These are phyloP conservation scores for Pyrenophora graminea DNA, from an alignment of 2,329 filamentous ascomycete species.

Conservation along the genomic window DNA sequence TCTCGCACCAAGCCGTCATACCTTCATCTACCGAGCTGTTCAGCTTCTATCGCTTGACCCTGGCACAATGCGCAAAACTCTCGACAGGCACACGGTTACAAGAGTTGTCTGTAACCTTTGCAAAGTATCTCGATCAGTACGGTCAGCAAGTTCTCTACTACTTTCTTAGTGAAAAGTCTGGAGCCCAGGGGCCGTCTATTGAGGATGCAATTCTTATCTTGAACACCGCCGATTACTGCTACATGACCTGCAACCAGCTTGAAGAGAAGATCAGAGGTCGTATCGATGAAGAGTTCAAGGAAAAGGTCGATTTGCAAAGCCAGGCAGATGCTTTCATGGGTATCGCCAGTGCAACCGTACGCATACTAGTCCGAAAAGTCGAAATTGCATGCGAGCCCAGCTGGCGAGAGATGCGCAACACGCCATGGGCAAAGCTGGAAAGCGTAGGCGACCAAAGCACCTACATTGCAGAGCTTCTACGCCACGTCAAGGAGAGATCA, in stretches of 20 bases:
- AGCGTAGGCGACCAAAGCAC: constrained; percentile 90
- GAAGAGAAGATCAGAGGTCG: constrained; percentile 93
- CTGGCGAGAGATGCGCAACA: constrained; percentile 98
- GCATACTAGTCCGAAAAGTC: constrained; percentile 80
- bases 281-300: constrained; percentile 77
- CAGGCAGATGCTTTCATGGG: constrained; percentile 96
- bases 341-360: constrained; percentile 84
- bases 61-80: constrained; percentile 94
- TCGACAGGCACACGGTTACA: constrained; percentile 87
- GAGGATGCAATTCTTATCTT: constrained; percentile 84
- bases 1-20: constrained; percentile 86
- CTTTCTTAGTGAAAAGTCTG: constrained; percentile 65
- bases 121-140: constrained; percentile 93
- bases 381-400: constrained; percentile 80
- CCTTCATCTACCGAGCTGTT: constrained; percentile 95
- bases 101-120: constrained; percentile 82
- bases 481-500: constrained; percentile 70
- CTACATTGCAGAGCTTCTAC: constrained; percentile 82
- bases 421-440: constrained; percentile 92
- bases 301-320: constrained; percentile 81
- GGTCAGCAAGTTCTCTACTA: constrained; percentile 87
- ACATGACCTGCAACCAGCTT: constrained; percentile 86
- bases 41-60: constrained; percentile 89
- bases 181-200: constrained; percentile 62
- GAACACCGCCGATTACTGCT: constrained; percentile 98